Conservation (phyloP, 257 asterid species). For the Capsicum baccatum region DNA sequence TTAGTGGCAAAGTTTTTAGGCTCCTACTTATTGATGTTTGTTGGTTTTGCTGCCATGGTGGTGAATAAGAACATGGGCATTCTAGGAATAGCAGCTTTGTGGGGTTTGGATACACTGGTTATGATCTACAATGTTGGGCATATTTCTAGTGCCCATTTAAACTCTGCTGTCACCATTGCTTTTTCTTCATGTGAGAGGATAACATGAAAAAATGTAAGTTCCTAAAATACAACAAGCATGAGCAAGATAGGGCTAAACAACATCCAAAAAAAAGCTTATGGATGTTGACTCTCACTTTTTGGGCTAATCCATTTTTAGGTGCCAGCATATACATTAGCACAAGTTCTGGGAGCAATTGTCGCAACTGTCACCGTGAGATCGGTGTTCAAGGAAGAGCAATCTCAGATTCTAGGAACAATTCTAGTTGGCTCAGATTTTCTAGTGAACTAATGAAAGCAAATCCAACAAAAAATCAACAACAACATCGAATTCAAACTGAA, state of each 20-base stretch:
- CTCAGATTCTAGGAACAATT: slow-evolving; percentile 22
- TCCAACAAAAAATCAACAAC: too few species aligned
- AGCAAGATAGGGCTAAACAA: not conserved
- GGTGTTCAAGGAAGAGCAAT: slow-evolving; percentile 20
- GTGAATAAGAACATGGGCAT: not conserved
- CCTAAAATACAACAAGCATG: not conserved
- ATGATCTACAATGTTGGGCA: slow-evolving; percentile 27
- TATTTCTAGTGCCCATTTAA: slow-evolving; percentile 30
- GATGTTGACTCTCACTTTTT: not conserved
- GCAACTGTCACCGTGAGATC: slow-evolving; percentile 28
- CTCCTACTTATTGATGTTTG: slow-evolving; percentile 29
- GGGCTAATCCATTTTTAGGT: slow-evolving; percentile 20
- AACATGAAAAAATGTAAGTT: slow-evolving; percentile 24
- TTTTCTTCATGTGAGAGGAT: slow-evolving; percentile 24
- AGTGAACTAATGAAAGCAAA: too few species aligned
- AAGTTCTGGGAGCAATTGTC: slow-evolving; percentile 21
- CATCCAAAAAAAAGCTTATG: not conserved
- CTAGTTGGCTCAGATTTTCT: slow-evolving; percentile 26
- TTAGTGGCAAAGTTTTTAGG: slow-evolving; percentile 27
- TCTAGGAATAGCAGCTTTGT: slow-evolving; percentile 24
- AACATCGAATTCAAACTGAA: too few species aligned
- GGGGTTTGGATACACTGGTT: slow-evolving; percentile 28
- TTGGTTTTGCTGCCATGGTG: slow-evolving; percentile 29
- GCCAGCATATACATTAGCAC: slow-evolving; percentile 24
- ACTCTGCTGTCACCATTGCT: slow-evolving; percentile 29